Evolutionary conservation across 768 basidiomycete species (phyloP), one percentile per base, ranked within the genome.

Genomic region (Podaxis rugospora): DNA sequence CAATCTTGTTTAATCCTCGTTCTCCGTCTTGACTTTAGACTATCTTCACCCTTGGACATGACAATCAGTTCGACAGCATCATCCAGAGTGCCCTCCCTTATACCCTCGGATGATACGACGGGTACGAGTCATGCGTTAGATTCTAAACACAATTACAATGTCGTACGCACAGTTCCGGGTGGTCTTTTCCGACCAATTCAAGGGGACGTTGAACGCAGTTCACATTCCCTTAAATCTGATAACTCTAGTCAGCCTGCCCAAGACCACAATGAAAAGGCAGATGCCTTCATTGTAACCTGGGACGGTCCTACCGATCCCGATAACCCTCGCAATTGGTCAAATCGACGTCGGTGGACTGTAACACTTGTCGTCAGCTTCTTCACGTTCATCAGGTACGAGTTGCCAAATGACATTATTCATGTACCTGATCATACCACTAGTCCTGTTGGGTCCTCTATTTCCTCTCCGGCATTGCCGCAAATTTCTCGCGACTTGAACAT

Each of bases 351-450:
- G 75, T 89, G 87, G 89, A 80, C 76, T 0, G 84, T 83, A 0
- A 88, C 86, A 0, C 64, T 79, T 18, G 77, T 88, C 25, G 82
- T 89, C 0, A 88, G 88, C 0, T 75, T 78, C 0, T 90, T 87
- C 67, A 86, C 88, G 0, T 87, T 89, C 67, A 87, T 89, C 37
- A 78, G 77, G 14, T 86, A 88, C 0, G 75, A 90, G 0, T 83
- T 92, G 89, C 5, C 82, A 87, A 5, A 89, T 89, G 83, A 74
- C 89, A 1, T 84, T 87, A 89, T 0, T 88, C 89, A 0, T 72
- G 77, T 0, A 61, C 0, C 64, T 42, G 9, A 14, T 28, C 14
- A 51, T 58, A 10, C 36, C 5, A 51, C 55, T 49, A 72, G 74
- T 47, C 72, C 72, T 57, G 72, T 75, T 10, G 72, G 65, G 13